Base-by-base conservation (phyloP, 495 filamentous ascomycete genomes). In the Podospora australis region DNA sequence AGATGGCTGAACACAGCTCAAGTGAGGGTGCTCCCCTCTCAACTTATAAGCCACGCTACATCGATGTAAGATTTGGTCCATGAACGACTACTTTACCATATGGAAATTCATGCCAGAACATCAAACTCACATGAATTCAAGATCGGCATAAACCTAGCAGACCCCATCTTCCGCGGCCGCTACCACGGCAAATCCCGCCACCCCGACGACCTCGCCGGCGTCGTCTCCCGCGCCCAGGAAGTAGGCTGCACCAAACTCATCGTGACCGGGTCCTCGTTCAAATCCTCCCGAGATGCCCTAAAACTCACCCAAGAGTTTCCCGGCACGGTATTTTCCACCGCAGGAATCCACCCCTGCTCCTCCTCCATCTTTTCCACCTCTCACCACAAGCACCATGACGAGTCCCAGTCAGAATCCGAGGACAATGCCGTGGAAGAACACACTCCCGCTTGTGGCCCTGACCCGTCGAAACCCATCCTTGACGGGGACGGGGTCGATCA, bases 101-200 rank as follows among this genome's bases (percentile, higher is more conserved):
- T n/a, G n/a, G n/a, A n/a, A n/a, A n/a, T n/a, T n/a, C n/a, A n/a
- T n/a, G 26, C n/a, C 28, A 30, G 7, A 30, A 7, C 28, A 7
- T 30, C 7, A 30, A 30, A 30, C 28, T 30, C 28, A 22, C 21
- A 6, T 25, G 34, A 8, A 36, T 46, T 38, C 25, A 54, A 78
- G 77, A 80, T 97, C 46, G 92, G 92, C 28, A 96, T 98, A 71
- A 98, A 98, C 68, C 74, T 98, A 30, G 83, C 87, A 43, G 92
- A 97, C 52, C 80, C 84, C 20, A 83, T 95, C 53, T 98, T 90
- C 67, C 72, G 72, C 19, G 92, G 92, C 36, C 67, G 79, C 19
- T 91, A 98, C 60, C 84, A 92, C 59, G 87, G 87, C 49, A 92
- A 83, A 46, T 70, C 84, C 58, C 77, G 75, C 9, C 92, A 98